Base-by-base conservation (phyloP, 1,284 basidiomycete genomes). In the Moniliophthora roreri region DNA sequence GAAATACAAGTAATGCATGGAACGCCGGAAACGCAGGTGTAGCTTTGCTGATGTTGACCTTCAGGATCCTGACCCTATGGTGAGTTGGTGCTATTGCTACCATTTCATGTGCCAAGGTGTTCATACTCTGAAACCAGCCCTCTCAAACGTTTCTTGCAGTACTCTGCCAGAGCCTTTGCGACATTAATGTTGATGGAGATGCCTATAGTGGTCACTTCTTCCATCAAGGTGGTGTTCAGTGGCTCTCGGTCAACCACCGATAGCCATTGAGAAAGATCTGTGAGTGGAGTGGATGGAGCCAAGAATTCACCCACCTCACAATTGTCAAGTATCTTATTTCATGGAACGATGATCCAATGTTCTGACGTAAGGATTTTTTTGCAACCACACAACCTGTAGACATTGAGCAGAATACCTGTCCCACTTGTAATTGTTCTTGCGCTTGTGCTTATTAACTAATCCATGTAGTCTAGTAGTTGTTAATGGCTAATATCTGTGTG, bases 221-320 rank as follows among this genome's bases (percentile, higher is more conserved):
- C 46, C 54, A 63, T 4, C 51, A 66, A 13, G 66, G 63, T 37
- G 64, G 65, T 1, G 62, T 59, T 34, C 65, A 66, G 51, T 66
- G 65, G 65, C 5, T 63, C 55, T 47, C 63, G 61, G 50, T 64
- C 4, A 37, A 28, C 62, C 26, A 47, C 38, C 28, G 53, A 38
- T 61, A 64, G 65, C 37, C 55, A 7, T 49, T 70, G 0, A 51
- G 61, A 1, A 48, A 55, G 6, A 63, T 72, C 32, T 73, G 71
- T 51, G 64, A 69, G 26, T 72, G 69, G 69, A 68, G 66, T 21
- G 69, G 69, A 3, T 72, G 70, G 70, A 66, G 64, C 40, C 62
- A 54, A 0, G 66, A 69, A 21, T 69, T 70, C 47, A 56, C 59
- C 0, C 60, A 64, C 51, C 38, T 68, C 42, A 70, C 66, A 0